Conservation (phyloP, 495 filamentous ascomycete species). For the Sordaria brevicollis region DNA sequence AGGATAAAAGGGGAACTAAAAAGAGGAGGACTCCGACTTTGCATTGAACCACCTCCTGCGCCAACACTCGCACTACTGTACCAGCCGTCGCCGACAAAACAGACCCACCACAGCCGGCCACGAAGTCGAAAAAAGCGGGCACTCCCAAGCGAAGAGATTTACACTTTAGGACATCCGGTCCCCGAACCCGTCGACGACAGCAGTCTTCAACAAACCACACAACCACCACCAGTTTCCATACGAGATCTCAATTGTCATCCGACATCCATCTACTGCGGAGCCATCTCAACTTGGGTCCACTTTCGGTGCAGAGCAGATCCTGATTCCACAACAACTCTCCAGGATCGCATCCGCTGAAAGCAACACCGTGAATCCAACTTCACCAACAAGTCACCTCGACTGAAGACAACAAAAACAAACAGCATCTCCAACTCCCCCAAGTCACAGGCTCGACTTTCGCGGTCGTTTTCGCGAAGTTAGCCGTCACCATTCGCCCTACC, state of each 20-base stretch:
- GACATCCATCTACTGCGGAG: neutral
- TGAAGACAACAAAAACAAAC: neutral
- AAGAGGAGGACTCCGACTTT: neutral
- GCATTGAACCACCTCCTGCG: neutral
- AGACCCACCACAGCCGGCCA: neutral
- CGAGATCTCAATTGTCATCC: neutral
- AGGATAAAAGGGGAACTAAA: neutral
- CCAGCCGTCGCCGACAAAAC: neutral
- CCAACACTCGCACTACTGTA: neutral
- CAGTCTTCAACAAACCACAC: neutral
- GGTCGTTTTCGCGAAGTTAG: slow-evolving; percentile 11
- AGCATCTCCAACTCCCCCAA: neutral
- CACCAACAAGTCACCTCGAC: neutral
- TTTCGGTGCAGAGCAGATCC: slow-evolving; percentile 24
- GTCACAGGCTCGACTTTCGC: slow-evolving; percentile 6
- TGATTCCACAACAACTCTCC: neutral
- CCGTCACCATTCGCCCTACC: slow-evolving; percentile 11
- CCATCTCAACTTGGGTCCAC: slow-evolving; percentile 2
- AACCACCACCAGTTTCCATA: neutral
- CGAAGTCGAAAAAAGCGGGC: neutral
- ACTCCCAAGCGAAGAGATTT: neutral
- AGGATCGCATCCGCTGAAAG: slow-evolving; percentile 14
- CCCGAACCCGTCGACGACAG: neutral
- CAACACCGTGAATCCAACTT: neutral
- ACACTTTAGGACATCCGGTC: neutral